These are phyloP conservation scores for Hypoxylon lienhwacheense DNA, from an alignment of 495 filamentous ascomycete genomes.

Conservation along the genomic window DNA sequence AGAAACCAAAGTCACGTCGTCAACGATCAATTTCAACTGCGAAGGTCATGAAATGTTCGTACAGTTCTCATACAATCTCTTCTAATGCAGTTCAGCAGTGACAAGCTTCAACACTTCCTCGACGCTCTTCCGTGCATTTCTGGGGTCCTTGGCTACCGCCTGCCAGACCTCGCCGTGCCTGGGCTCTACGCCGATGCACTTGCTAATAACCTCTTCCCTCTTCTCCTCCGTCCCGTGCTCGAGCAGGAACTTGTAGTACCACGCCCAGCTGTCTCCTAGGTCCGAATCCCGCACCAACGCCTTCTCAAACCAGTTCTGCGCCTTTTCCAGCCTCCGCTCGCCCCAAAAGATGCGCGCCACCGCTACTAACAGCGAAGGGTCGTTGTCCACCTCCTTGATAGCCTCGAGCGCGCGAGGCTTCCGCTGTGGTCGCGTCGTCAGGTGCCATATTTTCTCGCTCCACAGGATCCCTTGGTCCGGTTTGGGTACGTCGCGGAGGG, in stretches of 20 bases:
- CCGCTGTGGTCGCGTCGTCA: conserved; percentile 86
- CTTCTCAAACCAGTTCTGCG: conserved; percentile 95
- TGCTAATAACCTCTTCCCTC: conserved; percentile 72
- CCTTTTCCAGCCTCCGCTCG: conserved; percentile 80
- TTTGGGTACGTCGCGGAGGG: conserved; percentile 85
- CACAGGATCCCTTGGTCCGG: conserved; percentile 78
- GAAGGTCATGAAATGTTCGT: too few relatives aligned
- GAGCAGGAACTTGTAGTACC: conserved; percentile 91
- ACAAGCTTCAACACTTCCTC: conserved; percentile 85
- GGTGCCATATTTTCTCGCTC: conserved; percentile 91
- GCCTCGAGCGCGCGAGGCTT: conserved; percentile 89
- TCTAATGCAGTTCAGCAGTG: conserved; percentile 52
- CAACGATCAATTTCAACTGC: too few relatives aligned
- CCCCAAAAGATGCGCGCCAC: conserved; percentile 60
- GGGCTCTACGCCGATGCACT: conserved; percentile 76
- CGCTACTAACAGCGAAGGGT: conserved; percentile 74
- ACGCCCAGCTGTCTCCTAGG: conserved; percentile 92
- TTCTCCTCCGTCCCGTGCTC: conserved; percentile 95
- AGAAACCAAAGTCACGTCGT: too few relatives aligned
- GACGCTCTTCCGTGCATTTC: conserved; percentile 66
- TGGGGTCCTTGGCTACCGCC: conserved; percentile 78
- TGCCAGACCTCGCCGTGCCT: conserved; percentile 95
- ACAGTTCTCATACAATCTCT: background rate
- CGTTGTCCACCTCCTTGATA: conserved; percentile 94
- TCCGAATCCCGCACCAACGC: conserved; percentile 84